These are phyloP conservation scores for Neocatenulostroma microsporum DNA, from an alignment of 2,329 filamentous ascomycete species.

Conservation along the genomic window DNA sequence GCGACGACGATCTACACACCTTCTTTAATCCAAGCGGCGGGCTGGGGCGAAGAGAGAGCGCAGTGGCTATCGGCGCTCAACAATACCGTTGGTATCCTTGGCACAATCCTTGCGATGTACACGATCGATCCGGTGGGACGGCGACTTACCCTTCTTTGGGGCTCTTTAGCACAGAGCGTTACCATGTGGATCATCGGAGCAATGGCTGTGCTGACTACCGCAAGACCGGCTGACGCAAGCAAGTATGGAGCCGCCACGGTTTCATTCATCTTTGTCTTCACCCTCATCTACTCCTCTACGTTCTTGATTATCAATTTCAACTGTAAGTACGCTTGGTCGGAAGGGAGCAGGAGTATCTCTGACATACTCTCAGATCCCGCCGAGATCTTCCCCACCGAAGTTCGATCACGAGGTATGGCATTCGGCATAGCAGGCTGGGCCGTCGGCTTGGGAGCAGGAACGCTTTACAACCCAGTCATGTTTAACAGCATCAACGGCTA, in stretches of 20 bases:
- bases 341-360: slow-evolving; percentile 43
- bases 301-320: slow-evolving; percentile 46
- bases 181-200: too few relatives aligned
- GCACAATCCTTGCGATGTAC: too few relatives aligned
- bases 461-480: slow-evolving; percentile 48
- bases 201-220: slow-evolving; percentile 26
- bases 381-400: slow-evolving; percentile 50
- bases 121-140: too few relatives aligned
- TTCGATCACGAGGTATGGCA: slow-evolving; percentile 52
- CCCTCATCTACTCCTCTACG: slow-evolving; percentile 45
- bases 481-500: too few relatives aligned
- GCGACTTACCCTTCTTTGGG: too few relatives aligned
- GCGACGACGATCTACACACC: too few relatives aligned
- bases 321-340: slow-evolving; percentile 46
- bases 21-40: too few relatives aligned
- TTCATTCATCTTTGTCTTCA: slow-evolving; percentile 44
- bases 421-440: slow-evolving; percentile 55
- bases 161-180: too few relatives aligned
- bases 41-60: too few relatives aligned
- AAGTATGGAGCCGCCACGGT: slow-evolving; percentile 40
- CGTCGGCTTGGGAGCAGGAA: slow-evolving; percentile 48
- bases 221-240: slow-evolving; percentile 27
- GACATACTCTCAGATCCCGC: slow-evolving; percentile 45
- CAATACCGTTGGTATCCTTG: too few relatives aligned
- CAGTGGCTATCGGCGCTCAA: too few relatives aligned